These are phyloP conservation scores for Prasinococcaceae sp. DNA, from an alignment of 139 green algal species.

Conservation along the genomic window DNA sequence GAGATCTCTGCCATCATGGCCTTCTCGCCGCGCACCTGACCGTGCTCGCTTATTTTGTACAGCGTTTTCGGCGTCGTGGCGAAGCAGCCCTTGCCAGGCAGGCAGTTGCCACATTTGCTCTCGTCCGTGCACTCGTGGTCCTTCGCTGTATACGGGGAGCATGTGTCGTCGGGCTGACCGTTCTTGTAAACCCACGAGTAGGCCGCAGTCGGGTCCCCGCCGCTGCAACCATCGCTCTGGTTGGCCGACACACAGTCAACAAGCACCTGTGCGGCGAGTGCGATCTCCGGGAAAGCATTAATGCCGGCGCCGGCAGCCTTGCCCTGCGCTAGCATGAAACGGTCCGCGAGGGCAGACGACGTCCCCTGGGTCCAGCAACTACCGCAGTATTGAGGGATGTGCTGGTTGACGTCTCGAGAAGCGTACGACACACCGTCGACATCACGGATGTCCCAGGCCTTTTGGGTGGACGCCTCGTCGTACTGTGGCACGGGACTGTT, in stretches of 20 bases:
- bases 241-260: slow-evolving; percentile 60
- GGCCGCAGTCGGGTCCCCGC: slow-evolving; percentile 12
- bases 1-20: slow-evolving; percentile 51
- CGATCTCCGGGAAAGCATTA: slow-evolving; percentile 20
- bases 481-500: background rate
- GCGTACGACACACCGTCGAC: slow-evolving; percentile 48
- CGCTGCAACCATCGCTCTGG: slow-evolving; percentile 14
- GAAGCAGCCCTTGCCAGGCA: slow-evolving; percentile 10
- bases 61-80: slow-evolving; percentile 12
- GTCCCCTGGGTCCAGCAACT: slow-evolving; percentile 67
- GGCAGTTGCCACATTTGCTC: slow-evolving; percentile 19
- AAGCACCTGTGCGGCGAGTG: slow-evolving; percentile 49
- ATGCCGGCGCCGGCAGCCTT: slow-evolving; percentile 39
- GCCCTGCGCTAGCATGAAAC: slow-evolving; percentile 56
- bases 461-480: background rate
- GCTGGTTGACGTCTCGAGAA: slow-evolving; percentile 53
- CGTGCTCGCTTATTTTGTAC: slow-evolving; percentile 44
- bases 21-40: slow-evolving; percentile 35
- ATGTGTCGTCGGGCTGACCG: slow-evolving; percentile 70
- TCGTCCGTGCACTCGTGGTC: slow-evolving; percentile 11
- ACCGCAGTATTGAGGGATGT: slow-evolving; percentile 50
- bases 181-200: slow-evolving; percentile 23
- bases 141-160: slow-evolving; percentile 57
- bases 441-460: slow-evolving; percentile 38
- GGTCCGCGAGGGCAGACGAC: slow-evolving; percentile 54